Evolutionary conservation across 2,329 filamentous ascomycete species (phyloP).

Genomic region (Coniochaeta hoffmannii): DNA sequence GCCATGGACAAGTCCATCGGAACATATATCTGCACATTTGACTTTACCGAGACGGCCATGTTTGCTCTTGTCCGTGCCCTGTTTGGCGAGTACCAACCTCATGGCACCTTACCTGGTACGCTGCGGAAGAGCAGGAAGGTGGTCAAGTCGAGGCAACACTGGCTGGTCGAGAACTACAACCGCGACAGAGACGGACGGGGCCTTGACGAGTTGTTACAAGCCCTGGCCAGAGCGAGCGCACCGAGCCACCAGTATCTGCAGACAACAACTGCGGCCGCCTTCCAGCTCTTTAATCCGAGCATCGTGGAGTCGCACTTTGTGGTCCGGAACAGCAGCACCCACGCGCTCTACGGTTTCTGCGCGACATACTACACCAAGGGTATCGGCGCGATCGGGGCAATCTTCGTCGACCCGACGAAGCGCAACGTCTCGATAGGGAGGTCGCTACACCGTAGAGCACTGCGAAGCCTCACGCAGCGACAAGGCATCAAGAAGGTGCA

Average conservation of each 20-base stretch:
- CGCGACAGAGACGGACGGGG: slow-evolving; percentile 67
- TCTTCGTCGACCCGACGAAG: slow-evolving; percentile 85
- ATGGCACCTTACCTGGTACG: slow-evolving; percentile 60
- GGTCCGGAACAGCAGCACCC: slow-evolving; percentile 87
- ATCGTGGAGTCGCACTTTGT: slow-evolving; percentile 83
- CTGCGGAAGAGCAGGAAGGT: slow-evolving; percentile 82
- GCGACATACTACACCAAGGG: slow-evolving; percentile 73
- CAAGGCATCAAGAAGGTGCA: slow-evolving; percentile 72
- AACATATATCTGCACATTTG: slow-evolving; percentile 91
- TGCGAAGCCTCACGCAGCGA: slow-evolving; percentile 64
- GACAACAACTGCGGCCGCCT: slow-evolving; percentile 64
- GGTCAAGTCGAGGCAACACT: slow-evolving; percentile 84
- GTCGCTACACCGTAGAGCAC: slow-evolving; percentile 78
- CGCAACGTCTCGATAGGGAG: slow-evolving; percentile 85
- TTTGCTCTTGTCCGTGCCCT: slow-evolving; percentile 75
- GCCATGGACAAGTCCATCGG: slow-evolving; percentile 85
- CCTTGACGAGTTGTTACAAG: slow-evolving; percentile 66
- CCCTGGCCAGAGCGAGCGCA: slow-evolving; percentile 59
- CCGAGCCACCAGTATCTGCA: slow-evolving; percentile 63
- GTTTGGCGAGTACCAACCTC: slow-evolving; percentile 63
- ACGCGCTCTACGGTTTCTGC: slow-evolving; percentile 85
- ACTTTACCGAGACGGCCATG: slow-evolving; percentile 90
- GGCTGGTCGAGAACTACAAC: slow-evolving; percentile 87
- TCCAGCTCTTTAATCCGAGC: slow-evolving; percentile 63
- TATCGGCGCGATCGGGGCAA: slow-evolving; percentile 69